Evolutionary conservation across 495 filamentous ascomycete species (phyloP).

Genomic region (Podospora bellae-mahoneyi): DNA sequence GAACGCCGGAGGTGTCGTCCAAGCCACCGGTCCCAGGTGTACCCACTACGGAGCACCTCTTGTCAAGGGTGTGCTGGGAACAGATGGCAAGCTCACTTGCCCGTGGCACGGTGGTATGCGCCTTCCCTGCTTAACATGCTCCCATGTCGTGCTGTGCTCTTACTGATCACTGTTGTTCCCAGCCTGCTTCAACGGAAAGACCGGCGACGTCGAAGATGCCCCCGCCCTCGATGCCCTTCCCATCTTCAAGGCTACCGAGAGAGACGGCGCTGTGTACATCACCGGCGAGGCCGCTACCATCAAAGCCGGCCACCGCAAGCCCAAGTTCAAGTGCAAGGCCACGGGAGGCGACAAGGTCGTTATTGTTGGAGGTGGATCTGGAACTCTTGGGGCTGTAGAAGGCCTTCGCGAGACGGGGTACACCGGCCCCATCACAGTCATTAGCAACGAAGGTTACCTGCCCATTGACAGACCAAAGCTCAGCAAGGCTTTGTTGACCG

Average conservation of each 20-base stretch:
- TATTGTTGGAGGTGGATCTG: constrained; percentile 87
- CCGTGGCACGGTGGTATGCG: constrained; percentile 87
- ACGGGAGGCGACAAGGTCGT: constrained; percentile 66
- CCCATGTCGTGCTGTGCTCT: constrained; percentile 11
- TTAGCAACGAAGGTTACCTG: constrained; percentile 77
- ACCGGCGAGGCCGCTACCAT: constrained; percentile 75
- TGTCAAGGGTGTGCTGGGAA: constrained; percentile 74
- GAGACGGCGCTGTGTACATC: constrained; percentile 79
- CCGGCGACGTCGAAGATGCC: constrained; percentile 93
- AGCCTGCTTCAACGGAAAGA: constrained; percentile 88
- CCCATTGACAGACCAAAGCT: constrained; percentile 94
- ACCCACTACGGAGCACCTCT: constrained; percentile 92
- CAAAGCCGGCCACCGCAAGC: constrained; percentile 67
- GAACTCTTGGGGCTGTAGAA: constrained; percentile 74
- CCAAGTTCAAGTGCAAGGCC: constrained; percentile 65
- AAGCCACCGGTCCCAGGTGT: constrained; percentile 81
- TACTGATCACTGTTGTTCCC: constrained; percentile 8
- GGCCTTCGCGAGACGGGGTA: constrained; percentile 77
- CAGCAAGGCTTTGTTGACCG: constrained; percentile 88
- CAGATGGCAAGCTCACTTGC: constrained; percentile 81
- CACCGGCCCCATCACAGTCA: constrained; percentile 74
- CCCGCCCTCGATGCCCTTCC: constrained; percentile 79
- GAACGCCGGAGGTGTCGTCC: constrained; percentile 67
- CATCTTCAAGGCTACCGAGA: constrained; percentile 75
- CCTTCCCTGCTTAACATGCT: constrained; percentile 8